Evolutionary conservation across 352 stramenopile species (phyloP).

Genomic region (Globisporangium parvum): DNA sequence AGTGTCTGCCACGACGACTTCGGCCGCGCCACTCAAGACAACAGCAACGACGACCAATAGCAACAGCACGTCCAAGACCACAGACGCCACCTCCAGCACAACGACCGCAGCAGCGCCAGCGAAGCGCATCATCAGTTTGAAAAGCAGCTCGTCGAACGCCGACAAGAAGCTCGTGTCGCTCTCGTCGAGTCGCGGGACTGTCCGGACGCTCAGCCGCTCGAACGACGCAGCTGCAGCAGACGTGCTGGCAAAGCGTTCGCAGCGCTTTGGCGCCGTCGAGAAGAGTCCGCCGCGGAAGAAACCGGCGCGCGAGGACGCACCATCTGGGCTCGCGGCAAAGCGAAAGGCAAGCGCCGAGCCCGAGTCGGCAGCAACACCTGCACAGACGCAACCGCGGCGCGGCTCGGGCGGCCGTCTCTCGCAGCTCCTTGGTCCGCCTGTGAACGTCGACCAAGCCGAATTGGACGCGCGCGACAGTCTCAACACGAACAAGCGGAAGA

Average conservation of each 20-base stretch:
- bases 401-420: conserved; percentile 27
- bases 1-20: conserved; percentile 4
- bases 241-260: conserved; percentile 62
- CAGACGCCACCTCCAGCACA: conserved; percentile 7
- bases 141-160: conserved; percentile 19
- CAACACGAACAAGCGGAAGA: conserved; percentile 55
- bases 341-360: conserved; percentile 14
- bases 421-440: conserved; percentile 53
- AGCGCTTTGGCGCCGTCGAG: conserved; percentile 62
- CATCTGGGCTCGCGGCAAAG: conserved; percentile 8
- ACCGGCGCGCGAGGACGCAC: conserved; percentile 12
- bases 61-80: too few species aligned
- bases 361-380: conserved; percentile 5
- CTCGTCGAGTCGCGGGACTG: conserved; percentile 31
- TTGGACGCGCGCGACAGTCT: conserved; percentile 63
- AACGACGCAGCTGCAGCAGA: conserved; percentile 35
- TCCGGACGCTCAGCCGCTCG: conserved; percentile 42
- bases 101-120: conserved; percentile 7
- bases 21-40: not conserved
- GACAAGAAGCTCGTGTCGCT: conserved; percentile 57
- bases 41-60: conserved; percentile 4
- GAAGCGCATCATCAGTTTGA: conserved; percentile 67
- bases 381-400: conserved; percentile 2
- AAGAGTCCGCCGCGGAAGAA: conserved; percentile 21
- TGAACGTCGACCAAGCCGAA: conserved; percentile 76